Evolutionary conservation across 73 alveolate genomes (phyloP).

Genomic region (Paramecium octaurelia): DNA sequence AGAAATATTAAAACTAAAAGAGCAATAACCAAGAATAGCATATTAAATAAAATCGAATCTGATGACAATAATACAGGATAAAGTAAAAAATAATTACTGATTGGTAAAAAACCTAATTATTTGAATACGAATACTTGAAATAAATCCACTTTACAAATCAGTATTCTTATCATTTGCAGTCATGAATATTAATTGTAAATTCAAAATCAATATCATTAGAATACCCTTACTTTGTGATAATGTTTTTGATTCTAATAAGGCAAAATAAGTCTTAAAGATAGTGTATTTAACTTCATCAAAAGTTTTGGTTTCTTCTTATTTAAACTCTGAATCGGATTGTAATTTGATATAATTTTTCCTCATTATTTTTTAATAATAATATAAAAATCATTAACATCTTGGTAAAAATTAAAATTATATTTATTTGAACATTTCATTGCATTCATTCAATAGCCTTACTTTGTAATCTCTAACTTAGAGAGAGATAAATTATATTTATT

Average conservation of each 20-base stretch:
- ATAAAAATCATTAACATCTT: background rate
- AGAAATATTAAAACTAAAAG: background rate
- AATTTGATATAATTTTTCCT: background rate
- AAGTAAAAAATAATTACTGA: constrained; percentile 10
- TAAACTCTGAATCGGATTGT: background rate
- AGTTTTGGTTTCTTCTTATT: background rate
- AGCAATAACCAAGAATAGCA: constrained; percentile 2
- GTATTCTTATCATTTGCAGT: constrained; percentile 20
- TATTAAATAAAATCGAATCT: background rate
- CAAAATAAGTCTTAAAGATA: background rate
- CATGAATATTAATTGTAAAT: constrained; percentile 34
- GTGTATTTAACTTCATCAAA: background rate
- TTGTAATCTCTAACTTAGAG: too few relatives aligned
- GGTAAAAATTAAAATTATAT: background rate
- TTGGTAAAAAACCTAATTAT: constrained; percentile 1
- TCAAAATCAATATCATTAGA: background rate
- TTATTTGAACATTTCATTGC: background rate
- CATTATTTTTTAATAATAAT: background rate
- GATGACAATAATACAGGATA: constrained; percentile 1
- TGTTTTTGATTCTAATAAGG: background rate
- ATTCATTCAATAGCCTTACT: too few relatives aligned
- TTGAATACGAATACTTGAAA: background rate
- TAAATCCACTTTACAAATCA: background rate
- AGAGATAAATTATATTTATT: too few relatives aligned
- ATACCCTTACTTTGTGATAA: background rate